phyloP scores from a whole-genome alignment of 371 early-diverging fungal species.

The Smittium mucronatum region DNA sequence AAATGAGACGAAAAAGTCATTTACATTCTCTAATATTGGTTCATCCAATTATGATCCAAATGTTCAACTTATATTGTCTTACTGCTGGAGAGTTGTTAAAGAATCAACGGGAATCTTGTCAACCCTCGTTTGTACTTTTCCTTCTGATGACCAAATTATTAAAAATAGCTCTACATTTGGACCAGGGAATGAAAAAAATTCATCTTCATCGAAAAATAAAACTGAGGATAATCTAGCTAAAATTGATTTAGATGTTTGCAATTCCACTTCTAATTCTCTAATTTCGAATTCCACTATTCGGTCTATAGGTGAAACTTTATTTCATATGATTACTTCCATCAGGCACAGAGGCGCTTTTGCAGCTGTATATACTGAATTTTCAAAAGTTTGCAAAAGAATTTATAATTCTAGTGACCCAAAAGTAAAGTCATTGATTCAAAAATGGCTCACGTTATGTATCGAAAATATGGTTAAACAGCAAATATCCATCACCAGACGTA shows the following conservation, averaged over 20 bases:
- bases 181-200: background rate
- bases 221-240: background rate
- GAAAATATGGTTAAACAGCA: slow-evolving; percentile 28
- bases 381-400: slow-evolving; percentile 50
- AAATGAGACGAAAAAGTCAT: background rate
- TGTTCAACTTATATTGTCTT: slow-evolving; percentile 74
- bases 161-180: slow-evolving; percentile 14
- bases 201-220: background rate
- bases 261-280: slow-evolving; percentile 5
- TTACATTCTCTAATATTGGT: background rate
- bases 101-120: slow-evolving; percentile 51
- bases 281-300: slow-evolving; percentile 8
- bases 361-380: slow-evolving; percentile 69
- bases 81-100: slow-evolving; percentile 87
- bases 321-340: slow-evolving; percentile 38
- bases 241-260: background rate
- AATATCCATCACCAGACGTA: slow-evolving; percentile 85
- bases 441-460: slow-evolving; percentile 34
- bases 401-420: slow-evolving; percentile 36
- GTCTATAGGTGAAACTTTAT: slow-evolving; percentile 19
- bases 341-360: slow-evolving; percentile 88
- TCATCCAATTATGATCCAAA: slow-evolving; percentile 37
- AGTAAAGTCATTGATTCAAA: slow-evolving; percentile 17
- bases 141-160: slow-evolving; percentile 21
- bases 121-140: slow-evolving; percentile 16